Conservation (phyloP, 2,329 filamentous ascomycete genomes). For the Alternaria novae-zelandiae region DNA sequence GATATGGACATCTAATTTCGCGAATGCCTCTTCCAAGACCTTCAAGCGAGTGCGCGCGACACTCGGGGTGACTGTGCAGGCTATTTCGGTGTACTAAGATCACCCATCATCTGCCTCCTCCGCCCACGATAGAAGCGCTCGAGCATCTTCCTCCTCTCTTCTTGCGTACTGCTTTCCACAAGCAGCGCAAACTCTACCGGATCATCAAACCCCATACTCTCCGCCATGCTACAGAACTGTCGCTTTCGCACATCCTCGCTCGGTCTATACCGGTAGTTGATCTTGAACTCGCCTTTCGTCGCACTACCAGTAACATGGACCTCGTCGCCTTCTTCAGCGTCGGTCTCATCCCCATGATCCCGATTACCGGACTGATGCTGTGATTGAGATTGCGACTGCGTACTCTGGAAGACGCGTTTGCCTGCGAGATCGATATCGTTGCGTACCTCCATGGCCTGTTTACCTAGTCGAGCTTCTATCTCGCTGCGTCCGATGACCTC, state of each 20-base stretch:
- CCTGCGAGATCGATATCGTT: constrained; percentile 59
- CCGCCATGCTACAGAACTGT: constrained; percentile 92
- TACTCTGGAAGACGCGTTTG: constrained; percentile 64
- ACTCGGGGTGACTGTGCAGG: neutral
- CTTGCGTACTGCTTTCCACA: constrained; percentile 89
- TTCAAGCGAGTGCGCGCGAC: neutral
- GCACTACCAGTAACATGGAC: constrained; percentile 14
- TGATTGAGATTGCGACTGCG: constrained; percentile 42
- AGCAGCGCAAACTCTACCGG: constrained; percentile 86
- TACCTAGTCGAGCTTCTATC: constrained; percentile 84
- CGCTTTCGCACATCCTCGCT: constrained; percentile 74
- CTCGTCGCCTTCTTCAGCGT: constrained; percentile 25
- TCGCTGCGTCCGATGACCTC: constrained; percentile 93
- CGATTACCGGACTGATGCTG: constrained; percentile 4
- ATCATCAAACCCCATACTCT: constrained; percentile 75
- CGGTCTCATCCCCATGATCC: constrained; percentile 27
- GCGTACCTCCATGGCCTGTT: constrained; percentile 70
- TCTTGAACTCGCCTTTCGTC: constrained; percentile 46
- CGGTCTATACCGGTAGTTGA: constrained; percentile 72
- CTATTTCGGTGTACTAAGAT: constrained; percentile 1
- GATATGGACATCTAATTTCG: neutral
- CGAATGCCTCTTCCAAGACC: neutral
- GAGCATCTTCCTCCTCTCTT: constrained; percentile 76
- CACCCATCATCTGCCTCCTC: constrained; percentile 53
- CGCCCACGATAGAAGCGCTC: constrained; percentile 79